Percentiles rank a stretch among this genome's conserved stretches.
Evolutionary conservation across 106 monocot species (phyloP).

Genomic region (Dendrobium huoshanense): DNA sequence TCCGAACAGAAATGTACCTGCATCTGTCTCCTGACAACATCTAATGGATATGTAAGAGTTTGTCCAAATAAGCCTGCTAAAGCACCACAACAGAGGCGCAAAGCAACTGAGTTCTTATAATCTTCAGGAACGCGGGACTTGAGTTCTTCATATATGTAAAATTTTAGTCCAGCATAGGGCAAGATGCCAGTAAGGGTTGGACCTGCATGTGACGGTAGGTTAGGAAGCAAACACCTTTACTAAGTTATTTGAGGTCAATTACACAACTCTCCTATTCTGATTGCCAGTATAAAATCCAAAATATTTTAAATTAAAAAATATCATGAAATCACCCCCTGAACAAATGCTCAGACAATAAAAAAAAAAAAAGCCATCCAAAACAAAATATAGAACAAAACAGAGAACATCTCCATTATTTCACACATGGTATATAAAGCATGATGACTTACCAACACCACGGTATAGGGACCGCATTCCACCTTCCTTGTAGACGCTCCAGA

Average conservation of each 20-base stretch:
- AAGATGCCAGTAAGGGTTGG: slow-evolving; percentile 88
- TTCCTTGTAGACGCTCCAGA: slow-evolving; percentile 64
- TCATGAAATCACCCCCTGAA: no score
- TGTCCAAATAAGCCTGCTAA: slow-evolving; percentile 90
- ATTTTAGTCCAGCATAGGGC: slow-evolving; percentile 89
- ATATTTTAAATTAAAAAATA: no score
- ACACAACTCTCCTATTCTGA: background rate
- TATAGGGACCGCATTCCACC: slow-evolving; percentile 81
- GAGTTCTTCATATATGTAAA: slow-evolving; percentile 86
- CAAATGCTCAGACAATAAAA: no score
- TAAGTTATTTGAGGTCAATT: background rate
- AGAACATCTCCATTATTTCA: no score
- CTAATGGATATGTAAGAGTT: slow-evolving; percentile 85
- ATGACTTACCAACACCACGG: slow-evolving; percentile 75
- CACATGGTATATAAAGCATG: background rate
- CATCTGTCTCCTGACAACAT: slow-evolving; percentile 92
- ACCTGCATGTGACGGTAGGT: slow-evolving; percentile 22
- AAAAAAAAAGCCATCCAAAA: background rate
- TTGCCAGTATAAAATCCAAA: background rate
- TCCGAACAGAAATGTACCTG: slow-evolving; percentile 36
- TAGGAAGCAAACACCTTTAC: background rate
- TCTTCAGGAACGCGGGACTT: slow-evolving; percentile 67
- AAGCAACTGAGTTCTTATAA: slow-evolving; percentile 41
- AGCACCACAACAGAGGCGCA: slow-evolving; percentile 74
- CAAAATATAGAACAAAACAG: background rate